Base-by-base conservation (phyloP, 1,284 basidiomycete genomes). In the Bondarzewia mesenterica region DNA sequence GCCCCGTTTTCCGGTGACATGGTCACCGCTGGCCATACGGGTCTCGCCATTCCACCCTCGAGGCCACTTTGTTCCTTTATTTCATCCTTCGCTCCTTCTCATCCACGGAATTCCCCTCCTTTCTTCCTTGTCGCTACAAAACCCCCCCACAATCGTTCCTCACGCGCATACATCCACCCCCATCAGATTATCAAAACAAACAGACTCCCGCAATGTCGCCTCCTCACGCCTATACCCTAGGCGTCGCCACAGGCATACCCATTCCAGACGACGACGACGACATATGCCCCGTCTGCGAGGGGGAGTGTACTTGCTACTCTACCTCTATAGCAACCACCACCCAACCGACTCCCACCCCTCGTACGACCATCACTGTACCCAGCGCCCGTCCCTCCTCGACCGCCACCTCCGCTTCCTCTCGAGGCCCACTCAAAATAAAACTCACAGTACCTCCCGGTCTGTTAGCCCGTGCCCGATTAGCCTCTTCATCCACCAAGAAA, bases 261-360 rank as follows among this genome's bases (percentile, higher is more conserved):
- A 61, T 62, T 55, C 57, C 79, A 69, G 82, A 85, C 48, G 69
- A 70, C 63, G 84, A 88, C 73, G 75, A 79, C 78, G 81, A 87
- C 63, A 86, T 89, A 53, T 89, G 86, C 64, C 85, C 84, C 16
- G 84, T 89, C 55, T 89, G 86, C 84, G 86, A 88, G 73, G 82
- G 82, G 61, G 81, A 86, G 60, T 89, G 86, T 70, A 88, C 83
- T 32, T 89, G 86, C 71, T 65, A 59, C 58, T 26, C 37, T 66
- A 68, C n/a, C n/a, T n/a, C n/a, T n/a, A n/a, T n/a, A n/a, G n/a
- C n/a, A n/a, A n/a, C 72, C 70, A 68, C 60, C 66, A 63, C 64
- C 62, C 26, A 58, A 29, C 41, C 44, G 46, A 44, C 49, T 48
- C 52, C 32, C 50, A 51, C 49, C 49, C 53, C 47, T 51, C 56